Evolutionary conservation across 2,329 filamentous ascomycete genomes (phyloP).

Genomic region (Verticillium tricorpus): DNA sequence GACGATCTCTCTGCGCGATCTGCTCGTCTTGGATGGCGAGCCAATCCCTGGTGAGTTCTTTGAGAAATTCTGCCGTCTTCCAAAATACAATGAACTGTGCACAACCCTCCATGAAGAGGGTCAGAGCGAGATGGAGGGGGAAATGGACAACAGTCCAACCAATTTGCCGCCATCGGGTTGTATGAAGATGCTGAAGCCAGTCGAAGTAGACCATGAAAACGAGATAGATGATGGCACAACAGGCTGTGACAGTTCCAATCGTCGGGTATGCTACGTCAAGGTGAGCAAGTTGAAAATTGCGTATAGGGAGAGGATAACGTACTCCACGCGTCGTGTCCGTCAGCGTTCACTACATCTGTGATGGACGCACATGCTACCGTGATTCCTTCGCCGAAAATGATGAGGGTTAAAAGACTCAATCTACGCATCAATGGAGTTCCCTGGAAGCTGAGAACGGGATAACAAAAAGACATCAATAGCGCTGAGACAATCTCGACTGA

Average conservation of each 20-base stretch:
- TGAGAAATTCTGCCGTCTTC: slow-evolving; percentile 16
- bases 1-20: not conserved
- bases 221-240: slow-evolving; percentile 35
- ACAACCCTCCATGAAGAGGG: slow-evolving; percentile 59
- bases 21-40: not conserved
- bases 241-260: slow-evolving; percentile 34
- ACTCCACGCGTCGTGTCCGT: slow-evolving; percentile 32
- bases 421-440: slow-evolving; percentile 60
- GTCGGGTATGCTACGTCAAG: slow-evolving; percentile 24
- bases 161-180: slow-evolving; percentile 52
- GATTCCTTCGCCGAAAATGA: slow-evolving; percentile 63
- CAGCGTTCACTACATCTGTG: not conserved
- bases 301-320: slow-evolving; percentile 10
- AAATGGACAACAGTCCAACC: slow-evolving; percentile 55
- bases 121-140: slow-evolving; percentile 58
- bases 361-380: slow-evolving; percentile 33
- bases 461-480: slow-evolving; percentile 49
- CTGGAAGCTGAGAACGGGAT: slow-evolving; percentile 54
- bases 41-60: not conserved
- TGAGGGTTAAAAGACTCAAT: slow-evolving; percentile 59
- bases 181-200: slow-evolving; percentile 60
- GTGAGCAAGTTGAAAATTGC: no score
- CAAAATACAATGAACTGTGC: slow-evolving; percentile 51
- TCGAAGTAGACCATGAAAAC: slow-evolving; percentile 49
- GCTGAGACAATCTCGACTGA: slow-evolving; percentile 47